A percentile compares a stretch with the other conserved stretches of the same genome.
These are phyloP conservation scores for Lonicera japonica DNA, from an alignment of 129 eudicot genomes.

Conservation along the genomic window DNA sequence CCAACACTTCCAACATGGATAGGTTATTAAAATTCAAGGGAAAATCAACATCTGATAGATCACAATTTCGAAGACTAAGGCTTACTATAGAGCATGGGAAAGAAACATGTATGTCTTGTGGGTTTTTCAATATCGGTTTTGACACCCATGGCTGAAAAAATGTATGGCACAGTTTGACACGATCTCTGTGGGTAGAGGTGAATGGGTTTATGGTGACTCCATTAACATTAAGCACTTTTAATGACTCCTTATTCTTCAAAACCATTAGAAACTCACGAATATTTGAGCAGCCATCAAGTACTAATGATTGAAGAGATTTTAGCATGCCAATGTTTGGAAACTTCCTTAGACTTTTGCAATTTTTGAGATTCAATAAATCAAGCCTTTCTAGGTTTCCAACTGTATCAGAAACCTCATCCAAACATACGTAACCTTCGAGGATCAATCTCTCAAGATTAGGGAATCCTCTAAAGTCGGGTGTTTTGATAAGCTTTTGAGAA, in stretches of 20 bases:
- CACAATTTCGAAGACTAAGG: constrained; percentile 6
- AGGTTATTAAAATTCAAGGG: constrained; percentile 1
- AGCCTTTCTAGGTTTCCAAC: constrained; percentile 15
- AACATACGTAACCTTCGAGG: neutral
- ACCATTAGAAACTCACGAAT: too few relatives aligned
- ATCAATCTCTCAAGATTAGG: constrained; percentile 27
- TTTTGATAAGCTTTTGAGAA: neutral
- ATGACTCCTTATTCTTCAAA: too few relatives aligned
- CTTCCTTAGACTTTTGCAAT: constrained; percentile 9
- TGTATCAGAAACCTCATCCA: constrained; percentile 21
- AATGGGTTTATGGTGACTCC: neutral
- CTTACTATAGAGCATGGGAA: neutral
- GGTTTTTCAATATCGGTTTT: neutral
- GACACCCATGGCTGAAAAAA: neutral
- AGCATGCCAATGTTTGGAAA: constrained; percentile 14
- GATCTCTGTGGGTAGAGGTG: neutral
- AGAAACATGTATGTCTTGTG: neutral
- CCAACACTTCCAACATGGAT: neutral
- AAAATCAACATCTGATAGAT: constrained; percentile 9
- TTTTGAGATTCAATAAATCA: constrained; percentile 16
- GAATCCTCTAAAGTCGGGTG: constrained; percentile 4
- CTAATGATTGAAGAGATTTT: constrained; percentile 1
- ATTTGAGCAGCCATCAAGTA: constrained; percentile 14
- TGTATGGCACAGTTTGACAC: neutral
- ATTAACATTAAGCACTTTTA: constrained; percentile 1